These are phyloP conservation scores for Cercospora sp. DNA, from an alignment of 2,329 filamentous ascomycete genomes.

Conservation along the genomic window DNA sequence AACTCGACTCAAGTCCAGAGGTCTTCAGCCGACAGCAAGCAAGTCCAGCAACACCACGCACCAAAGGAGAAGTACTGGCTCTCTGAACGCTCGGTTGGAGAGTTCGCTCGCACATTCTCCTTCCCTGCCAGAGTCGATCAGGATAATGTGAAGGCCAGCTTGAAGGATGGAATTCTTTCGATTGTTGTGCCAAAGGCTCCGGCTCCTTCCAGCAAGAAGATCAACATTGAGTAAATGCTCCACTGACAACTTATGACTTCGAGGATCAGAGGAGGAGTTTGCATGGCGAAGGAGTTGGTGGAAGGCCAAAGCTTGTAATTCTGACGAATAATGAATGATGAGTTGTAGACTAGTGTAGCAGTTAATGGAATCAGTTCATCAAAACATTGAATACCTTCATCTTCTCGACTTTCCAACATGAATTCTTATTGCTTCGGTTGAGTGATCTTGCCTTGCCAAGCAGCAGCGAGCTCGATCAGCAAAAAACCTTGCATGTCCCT, in stretches of 20 bases:
- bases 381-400: not conserved
- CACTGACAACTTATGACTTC: not conserved
- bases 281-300: conserved; percentile 1
- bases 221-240: conserved; percentile 55
- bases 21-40: conserved; percentile 40
- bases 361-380: conserved; percentile 6
- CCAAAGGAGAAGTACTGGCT: conserved; percentile 65
- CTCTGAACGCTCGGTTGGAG: conserved; percentile 59
- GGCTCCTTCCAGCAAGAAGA: conserved; percentile 52
- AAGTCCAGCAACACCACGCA: conserved; percentile 18
- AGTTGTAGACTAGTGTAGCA: conserved; percentile 20
- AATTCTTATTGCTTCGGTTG: not conserved
- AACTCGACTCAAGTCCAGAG: conserved; percentile 26
- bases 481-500: not conserved
- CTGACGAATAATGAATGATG: conserved; percentile 12
- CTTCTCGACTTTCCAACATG: not conserved
- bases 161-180: conserved; percentile 62
- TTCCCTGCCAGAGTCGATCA: conserved; percentile 61
- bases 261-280: not conserved
- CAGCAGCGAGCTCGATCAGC: not conserved
- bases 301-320: not conserved
- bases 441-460: not conserved
- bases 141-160: conserved; percentile 60
- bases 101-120: conserved; percentile 60
- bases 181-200: conserved; percentile 60